phyloP scores from a whole-genome alignment of 305 asterid genomes.

The Coffea humblotiana region DNA sequence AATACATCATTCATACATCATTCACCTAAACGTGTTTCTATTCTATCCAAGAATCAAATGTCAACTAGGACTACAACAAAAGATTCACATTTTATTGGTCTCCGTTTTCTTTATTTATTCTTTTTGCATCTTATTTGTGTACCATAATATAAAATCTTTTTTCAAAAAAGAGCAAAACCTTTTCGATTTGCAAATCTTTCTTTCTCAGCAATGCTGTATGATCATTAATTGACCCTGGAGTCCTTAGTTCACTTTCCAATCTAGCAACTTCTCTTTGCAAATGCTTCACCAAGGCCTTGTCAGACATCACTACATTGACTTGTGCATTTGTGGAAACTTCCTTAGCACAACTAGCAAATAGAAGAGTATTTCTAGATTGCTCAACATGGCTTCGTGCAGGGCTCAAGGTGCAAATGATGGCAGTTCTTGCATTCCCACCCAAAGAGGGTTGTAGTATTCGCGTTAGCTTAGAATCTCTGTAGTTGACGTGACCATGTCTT shows the following conservation, averaged over 20 bases:
- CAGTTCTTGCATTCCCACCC: slow-evolving; percentile 99
- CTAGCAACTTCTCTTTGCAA: slow-evolving; percentile 95
- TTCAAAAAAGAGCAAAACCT: slow-evolving; percentile 43
- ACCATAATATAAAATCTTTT: not conserved
- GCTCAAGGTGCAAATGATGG: slow-evolving; percentile 90
- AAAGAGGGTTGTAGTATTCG: slow-evolving; percentile 91
- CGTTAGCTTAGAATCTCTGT: slow-evolving; percentile 95
- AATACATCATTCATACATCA: too few species aligned
- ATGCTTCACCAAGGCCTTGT: slow-evolving; percentile 95
- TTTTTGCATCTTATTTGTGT: not conserved
- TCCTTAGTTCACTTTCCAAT: slow-evolving; percentile 84
- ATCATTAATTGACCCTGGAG: slow-evolving; percentile 74
- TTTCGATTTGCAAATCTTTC: slow-evolving; percentile 86
- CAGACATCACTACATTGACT: slow-evolving; percentile 97
- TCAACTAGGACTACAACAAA: not conserved
- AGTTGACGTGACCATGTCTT: slow-evolving; percentile 82
- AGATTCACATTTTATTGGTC: not conserved
- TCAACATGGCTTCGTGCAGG: slow-evolving; percentile 94
- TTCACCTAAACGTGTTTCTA: not conserved
- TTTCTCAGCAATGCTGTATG: slow-evolving; percentile 64
- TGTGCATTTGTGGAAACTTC: slow-evolving; percentile 94
- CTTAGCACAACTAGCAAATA: slow-evolving; percentile 93
- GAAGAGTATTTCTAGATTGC: slow-evolving; percentile 94
- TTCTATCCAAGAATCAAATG: not conserved
- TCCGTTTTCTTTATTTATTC: not conserved